Base-by-base conservation (phyloP, 1,284 basidiomycete genomes). In the Ustanciosporium gigantosporum region DNA sequence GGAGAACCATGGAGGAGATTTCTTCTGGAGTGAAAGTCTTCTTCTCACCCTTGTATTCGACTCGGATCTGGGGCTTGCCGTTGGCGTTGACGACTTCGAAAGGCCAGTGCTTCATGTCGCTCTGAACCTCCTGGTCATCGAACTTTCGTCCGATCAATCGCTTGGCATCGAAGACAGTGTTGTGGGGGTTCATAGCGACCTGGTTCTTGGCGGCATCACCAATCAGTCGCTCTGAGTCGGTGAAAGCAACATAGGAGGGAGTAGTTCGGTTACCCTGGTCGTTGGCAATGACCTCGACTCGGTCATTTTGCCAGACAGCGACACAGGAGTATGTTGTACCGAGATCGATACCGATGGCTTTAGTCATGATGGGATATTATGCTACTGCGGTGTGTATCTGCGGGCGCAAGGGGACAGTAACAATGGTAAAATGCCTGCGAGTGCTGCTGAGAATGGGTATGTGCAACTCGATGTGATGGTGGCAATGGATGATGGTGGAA, bases 191-290 rank as follows among this genome's bases (percentile, higher is more conserved):
- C 77, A 79, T 78, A 29, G 89, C 89, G 77, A 88, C 87, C 79
- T 95, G 91, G 81, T 95, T 95, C 71, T 76, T 94, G 64, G 91
- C 91, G 70, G 92, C 91, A 83, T 95, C 92, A 73, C 90, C 89
- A 76, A 92, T 91, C 65, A 95, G 85, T 82, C 92, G 91, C 83
- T 95, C 92, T 58, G 83, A 87, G 78, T 94, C 90, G 71, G 74
- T 78, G 68, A 73, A 77, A 39, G 73, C 74, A 40, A 77, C 66
- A 49, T 77, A 77, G 38, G 74, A 95, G 31, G 91, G 92, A 15
- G 92, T 95, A 23, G 91, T 95, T 56, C 91, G 88, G 84, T 95
- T 95, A 79, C 92, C 91, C 84, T 94, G 92, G 83, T 95, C 92
- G 81, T 94, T 92, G 82, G 90, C 66, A 44, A 76, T 78, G 82